Conservation (phyloP, 371 early-diverging fungal species). For the Gilbertella persicaria region DNA sequence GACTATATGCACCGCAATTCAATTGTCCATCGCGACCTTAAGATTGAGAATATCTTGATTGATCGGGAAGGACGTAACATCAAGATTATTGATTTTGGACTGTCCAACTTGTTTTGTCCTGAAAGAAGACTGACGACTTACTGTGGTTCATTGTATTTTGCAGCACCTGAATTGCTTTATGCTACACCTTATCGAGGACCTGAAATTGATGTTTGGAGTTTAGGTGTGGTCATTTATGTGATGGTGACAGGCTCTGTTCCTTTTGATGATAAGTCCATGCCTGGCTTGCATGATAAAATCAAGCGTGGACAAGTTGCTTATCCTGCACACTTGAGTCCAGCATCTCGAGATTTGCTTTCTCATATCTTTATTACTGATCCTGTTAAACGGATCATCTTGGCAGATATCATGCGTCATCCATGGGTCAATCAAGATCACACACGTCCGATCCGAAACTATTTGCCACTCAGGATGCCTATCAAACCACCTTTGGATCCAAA, state of each 20-base stretch:
- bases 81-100: slow-evolving; percentile 95
- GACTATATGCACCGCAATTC: slow-evolving; percentile 95
- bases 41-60: slow-evolving; percentile 96
- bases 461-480: slow-evolving; percentile 71
- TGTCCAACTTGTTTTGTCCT: slow-evolving; percentile 88
- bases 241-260: slow-evolving; percentile 94
- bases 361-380: slow-evolving; percentile 76
- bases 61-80: slow-evolving; percentile 78
- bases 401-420: slow-evolving; percentile 70
- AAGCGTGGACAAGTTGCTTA: slow-evolving; percentile 79
- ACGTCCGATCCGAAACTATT: slow-evolving; percentile 52
- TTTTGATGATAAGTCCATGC: slow-evolving; percentile 92
- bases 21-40: slow-evolving; percentile 96
- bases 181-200: slow-evolving; percentile 91
- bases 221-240: slow-evolving; percentile 95
- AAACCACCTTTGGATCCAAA: slow-evolving; percentile 61
- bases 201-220: slow-evolving; percentile 95
- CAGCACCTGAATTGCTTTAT: slow-evolving; percentile 92
- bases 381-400: slow-evolving; percentile 67
- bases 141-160: slow-evolving; percentile 97
- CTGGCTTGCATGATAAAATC: slow-evolving; percentile 88
- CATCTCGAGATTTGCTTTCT: slow-evolving; percentile 75
- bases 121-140: slow-evolving; percentile 82
- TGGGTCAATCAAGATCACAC: slow-evolving; percentile 81
- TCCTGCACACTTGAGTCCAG: slow-evolving; percentile 78